A percentile compares a stretch with the other conserved stretches of the same genome.
phyloP scores from a whole-genome alignment of 768 basidiomycete species.

The Termitomyces sp. region DNA sequence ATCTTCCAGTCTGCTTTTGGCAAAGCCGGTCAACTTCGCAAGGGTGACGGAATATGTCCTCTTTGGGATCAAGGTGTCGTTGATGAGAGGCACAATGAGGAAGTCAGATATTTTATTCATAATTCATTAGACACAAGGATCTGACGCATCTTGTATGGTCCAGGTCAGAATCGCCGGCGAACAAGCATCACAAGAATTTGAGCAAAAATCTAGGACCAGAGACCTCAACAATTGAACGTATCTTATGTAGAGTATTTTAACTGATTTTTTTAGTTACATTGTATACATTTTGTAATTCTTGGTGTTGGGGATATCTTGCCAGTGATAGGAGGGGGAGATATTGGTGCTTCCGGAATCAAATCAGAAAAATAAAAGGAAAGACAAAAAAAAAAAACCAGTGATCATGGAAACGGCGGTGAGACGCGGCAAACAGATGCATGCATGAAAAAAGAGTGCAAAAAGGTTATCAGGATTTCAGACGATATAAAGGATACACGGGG shows the following conservation, averaged over 20 bases:
- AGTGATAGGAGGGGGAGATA: neutral
- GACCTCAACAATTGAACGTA: neutral
- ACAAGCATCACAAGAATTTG: conserved; percentile 55
- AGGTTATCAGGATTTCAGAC: conserved; percentile 15
- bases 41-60: conserved; percentile 37
- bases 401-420: too few species aligned
- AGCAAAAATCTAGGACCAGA: conserved; percentile 26
- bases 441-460: neutral
- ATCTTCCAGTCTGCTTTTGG: conserved; percentile 9
- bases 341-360: neutral
- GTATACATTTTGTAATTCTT: neutral
- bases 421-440: neutral
- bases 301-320: neutral
- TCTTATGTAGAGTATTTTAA: neutral
- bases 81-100: conserved; percentile 58
- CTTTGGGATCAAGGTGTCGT: conserved; percentile 52
- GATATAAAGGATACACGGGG: conserved; percentile 14
- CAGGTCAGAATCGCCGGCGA: conserved; percentile 64
- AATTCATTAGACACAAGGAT: too few species aligned
- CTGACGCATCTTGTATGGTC: neutral
- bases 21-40: neutral
- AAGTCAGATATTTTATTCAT: conserved; percentile 32
- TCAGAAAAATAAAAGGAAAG: neutral
- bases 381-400: too few species aligned
- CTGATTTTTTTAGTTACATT: neutral